Evolutionary conservation across 2,329 filamentous ascomycete genomes (phyloP).

Genomic region (Microcyclosporella mali): DNA sequence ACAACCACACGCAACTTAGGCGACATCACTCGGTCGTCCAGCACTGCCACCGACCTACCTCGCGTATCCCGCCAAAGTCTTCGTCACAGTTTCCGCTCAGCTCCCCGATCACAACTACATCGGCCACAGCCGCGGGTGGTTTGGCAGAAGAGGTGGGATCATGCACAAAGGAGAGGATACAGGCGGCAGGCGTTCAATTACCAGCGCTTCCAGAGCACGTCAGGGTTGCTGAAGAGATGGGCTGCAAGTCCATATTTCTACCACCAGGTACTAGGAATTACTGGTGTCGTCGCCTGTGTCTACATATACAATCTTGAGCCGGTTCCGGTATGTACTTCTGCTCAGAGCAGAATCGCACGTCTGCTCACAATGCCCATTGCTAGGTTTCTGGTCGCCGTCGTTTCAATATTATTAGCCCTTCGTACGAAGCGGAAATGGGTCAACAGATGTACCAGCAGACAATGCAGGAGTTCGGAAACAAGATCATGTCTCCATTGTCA

Average conservation of each 20-base stretch:
- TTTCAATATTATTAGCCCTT: constrained; percentile 63
- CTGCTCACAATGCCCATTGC: background rate
- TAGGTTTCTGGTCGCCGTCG: constrained; percentile 59
- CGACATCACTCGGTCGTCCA: no score
- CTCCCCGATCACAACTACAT: background rate
- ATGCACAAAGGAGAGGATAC: constrained; percentile 17
- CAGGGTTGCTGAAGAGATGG: constrained; percentile 32
- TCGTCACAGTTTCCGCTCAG: background rate
- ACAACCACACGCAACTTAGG: background rate
- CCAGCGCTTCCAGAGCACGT: constrained; percentile 25
- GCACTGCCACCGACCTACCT: background rate
- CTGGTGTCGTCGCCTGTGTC: constrained; percentile 45
- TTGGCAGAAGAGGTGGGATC: constrained; percentile 12
- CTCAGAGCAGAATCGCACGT: background rate
- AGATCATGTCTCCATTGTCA: constrained; percentile 56
- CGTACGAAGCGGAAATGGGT: constrained; percentile 50
- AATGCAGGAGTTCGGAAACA: constrained; percentile 48
- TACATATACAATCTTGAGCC: constrained; percentile 65
- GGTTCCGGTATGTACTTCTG: constrained; percentile 52
- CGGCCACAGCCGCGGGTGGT: background rate
- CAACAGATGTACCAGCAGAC: constrained; percentile 52
- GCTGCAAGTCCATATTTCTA: constrained; percentile 42
- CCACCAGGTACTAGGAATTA: constrained; percentile 39
- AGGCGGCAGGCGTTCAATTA: constrained; percentile 27
- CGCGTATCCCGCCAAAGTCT: background rate